A percentile compares a stretch with the other conserved stretches of the same genome.
Conservation (phyloP, 345 rosid species). For the Moricandia arvensis region DNA sequence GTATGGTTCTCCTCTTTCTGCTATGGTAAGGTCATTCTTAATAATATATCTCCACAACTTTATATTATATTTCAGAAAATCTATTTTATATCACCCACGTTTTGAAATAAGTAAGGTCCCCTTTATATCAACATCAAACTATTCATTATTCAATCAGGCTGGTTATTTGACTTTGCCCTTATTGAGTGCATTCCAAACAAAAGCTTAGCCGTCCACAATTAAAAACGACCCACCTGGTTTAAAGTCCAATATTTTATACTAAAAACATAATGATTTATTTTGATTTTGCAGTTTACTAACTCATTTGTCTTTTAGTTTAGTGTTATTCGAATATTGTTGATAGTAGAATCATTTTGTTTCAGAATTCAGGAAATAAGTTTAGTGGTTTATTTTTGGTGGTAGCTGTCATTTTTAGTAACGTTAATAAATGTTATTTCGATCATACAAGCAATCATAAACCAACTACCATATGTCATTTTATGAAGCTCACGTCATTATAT, state of each 20-base stretch:
- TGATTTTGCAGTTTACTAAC: neutral
- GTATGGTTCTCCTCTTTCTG: constrained; percentile 76
- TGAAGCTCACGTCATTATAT: neutral
- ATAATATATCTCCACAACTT: neutral
- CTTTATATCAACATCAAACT: neutral
- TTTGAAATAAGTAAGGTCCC: neutral
- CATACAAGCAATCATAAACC: constrained; percentile 13
- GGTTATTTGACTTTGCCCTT: neutral
- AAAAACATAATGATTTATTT: constrained; percentile 10
- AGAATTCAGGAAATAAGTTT: neutral
- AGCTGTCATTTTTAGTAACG: neutral
- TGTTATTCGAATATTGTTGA: neutral
- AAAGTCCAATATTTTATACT: neutral
- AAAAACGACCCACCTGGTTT: constrained; percentile 26
- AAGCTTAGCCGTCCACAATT: constrained; percentile 3
- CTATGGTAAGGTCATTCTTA: constrained; percentile 52
- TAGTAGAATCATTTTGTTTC: neutral
- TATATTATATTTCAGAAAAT: neutral
- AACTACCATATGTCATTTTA: constrained; percentile 2
- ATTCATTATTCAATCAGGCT: neutral
- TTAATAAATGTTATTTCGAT: constrained; percentile 3
- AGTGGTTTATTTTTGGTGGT: constrained; percentile 1
- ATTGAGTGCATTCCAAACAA: neutral
- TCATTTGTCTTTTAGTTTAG: constrained; percentile 2
- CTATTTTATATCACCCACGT: constrained; percentile 14